Evolutionary conservation across 108 stramenopile species (phyloP).

Genomic region (Cylindrotheca closterium): DNA sequence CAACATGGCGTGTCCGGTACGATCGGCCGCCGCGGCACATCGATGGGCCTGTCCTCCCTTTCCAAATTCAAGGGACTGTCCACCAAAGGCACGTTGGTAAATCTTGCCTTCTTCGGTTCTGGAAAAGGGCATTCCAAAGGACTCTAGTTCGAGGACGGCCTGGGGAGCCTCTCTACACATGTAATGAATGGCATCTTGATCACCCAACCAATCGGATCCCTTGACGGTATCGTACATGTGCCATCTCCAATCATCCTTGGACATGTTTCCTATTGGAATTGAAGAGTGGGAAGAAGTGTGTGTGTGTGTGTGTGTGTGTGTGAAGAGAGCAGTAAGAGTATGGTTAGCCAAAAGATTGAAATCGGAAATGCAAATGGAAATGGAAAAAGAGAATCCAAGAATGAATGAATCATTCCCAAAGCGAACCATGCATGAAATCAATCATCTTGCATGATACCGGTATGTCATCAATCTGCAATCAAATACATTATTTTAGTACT

Average conservation of each 20-base stretch:
- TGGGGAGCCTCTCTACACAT: constrained; percentile 99
- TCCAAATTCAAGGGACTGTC: constrained; percentile 95
- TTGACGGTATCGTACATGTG: constrained; percentile 99
- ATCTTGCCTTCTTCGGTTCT: constrained; percentile 98
- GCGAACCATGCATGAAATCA: no score
- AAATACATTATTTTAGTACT: constrained; percentile 3
- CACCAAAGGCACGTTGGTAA: constrained; percentile 99
- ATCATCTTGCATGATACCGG: background rate
- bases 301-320: background rate
- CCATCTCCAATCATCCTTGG: constrained; percentile 97
- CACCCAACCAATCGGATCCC: constrained; percentile 98
- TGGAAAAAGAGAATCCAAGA: no score
- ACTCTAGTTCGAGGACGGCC: constrained; percentile 97
- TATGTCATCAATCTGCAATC: background rate
- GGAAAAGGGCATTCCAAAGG: constrained; percentile 92
- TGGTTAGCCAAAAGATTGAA: background rate
- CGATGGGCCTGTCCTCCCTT: constrained; percentile 98
- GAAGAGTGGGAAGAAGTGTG: background rate
- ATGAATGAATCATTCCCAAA: no score
- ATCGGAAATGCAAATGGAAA: no score
- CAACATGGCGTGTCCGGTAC: constrained; percentile 99
- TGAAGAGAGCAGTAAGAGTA: background rate
- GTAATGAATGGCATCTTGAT: constrained; percentile 99
- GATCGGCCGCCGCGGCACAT: constrained; percentile 97
- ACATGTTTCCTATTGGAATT: constrained; percentile 82